A percentile compares a stretch with the other conserved stretches of the same genome.
phyloP scores from a whole-genome alignment of 2,329 filamentous ascomycete species.

The Grosmannia huntii region DNA sequence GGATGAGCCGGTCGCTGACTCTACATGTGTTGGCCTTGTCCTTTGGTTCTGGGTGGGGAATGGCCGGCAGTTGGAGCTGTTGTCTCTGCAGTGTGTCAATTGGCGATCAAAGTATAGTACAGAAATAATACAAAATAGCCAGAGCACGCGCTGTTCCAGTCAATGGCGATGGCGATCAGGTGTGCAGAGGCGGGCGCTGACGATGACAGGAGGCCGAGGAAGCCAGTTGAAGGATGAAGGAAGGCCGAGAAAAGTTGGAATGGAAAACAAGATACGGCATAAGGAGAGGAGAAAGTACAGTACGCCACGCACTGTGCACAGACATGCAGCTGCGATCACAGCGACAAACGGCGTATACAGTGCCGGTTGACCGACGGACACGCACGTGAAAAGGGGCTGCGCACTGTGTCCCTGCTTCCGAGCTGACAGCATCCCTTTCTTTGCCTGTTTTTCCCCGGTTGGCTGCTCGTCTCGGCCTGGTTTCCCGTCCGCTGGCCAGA shows the following conservation, averaged over 20 bases:
- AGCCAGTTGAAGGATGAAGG: background rate
- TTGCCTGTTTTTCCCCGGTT: too few species aligned
- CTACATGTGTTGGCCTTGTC: conserved; percentile 1
- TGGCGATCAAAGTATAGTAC: background rate
- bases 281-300: background rate
- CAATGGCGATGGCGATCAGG: background rate
- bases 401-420: background rate
- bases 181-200: background rate
- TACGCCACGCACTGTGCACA: background rate
- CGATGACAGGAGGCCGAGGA: background rate
- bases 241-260: background rate
- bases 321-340: background rate
- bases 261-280: background rate
- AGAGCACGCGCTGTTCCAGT: background rate
- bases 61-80: background rate
- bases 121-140: background rate
- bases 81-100: background rate
- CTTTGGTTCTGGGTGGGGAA: background rate
- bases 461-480: too few species aligned
- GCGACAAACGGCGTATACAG: background rate
- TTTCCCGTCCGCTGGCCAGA: too few species aligned
- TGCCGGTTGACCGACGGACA: background rate
- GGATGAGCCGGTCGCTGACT: background rate
- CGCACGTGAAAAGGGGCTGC: background rate
- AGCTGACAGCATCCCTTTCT: too few species aligned